phyloP scores from a whole-genome alignment of 495 filamentous ascomycete genomes.

The Penicillium daleae region DNA sequence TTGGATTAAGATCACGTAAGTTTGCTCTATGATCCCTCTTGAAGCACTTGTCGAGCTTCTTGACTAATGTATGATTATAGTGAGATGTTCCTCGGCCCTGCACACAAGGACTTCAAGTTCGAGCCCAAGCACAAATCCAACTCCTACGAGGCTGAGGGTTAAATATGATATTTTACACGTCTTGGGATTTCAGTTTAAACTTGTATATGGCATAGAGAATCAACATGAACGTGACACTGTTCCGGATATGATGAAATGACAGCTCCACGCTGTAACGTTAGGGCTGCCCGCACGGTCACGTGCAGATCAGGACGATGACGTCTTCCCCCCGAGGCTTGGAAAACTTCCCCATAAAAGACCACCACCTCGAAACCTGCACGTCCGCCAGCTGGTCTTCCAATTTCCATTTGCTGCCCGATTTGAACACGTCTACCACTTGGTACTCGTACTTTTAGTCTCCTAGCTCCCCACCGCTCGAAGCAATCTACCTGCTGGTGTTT shows the following conservation, averaged over 20 bases:
- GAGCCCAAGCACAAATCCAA: constrained; percentile 99
- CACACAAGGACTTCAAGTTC: constrained; percentile 88
- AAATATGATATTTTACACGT: background rate
- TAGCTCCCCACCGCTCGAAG: background rate
- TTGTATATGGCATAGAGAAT: constrained; percentile 16
- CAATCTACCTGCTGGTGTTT: constrained; percentile 14
- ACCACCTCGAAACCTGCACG: constrained; percentile 31
- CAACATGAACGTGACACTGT: background rate
- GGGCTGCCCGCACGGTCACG: constrained; percentile 27
- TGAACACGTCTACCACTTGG: constrained; percentile 16
- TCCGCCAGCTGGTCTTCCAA: constrained; percentile 6
- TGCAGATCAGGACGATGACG: constrained; percentile 38
- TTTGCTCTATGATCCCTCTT: constrained; percentile 15
- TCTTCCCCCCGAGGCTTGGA: constrained; percentile 32
- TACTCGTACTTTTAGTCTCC: background rate
- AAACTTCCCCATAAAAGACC: constrained; percentile 35
- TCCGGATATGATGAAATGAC: constrained; percentile 9
- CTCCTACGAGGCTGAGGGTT: constrained; percentile 71
- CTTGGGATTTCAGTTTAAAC: background rate
- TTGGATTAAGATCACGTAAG: constrained; percentile 98
- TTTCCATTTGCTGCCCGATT: constrained; percentile 15
- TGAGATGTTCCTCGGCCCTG: constrained; percentile 96
- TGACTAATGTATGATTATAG: constrained; percentile 47
- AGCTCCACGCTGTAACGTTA: constrained; percentile 12
- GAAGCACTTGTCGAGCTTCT: background rate